Evolutionary conservation across 139 green algal species (phyloP).

Genomic region (Picochlorum sp.): DNA sequence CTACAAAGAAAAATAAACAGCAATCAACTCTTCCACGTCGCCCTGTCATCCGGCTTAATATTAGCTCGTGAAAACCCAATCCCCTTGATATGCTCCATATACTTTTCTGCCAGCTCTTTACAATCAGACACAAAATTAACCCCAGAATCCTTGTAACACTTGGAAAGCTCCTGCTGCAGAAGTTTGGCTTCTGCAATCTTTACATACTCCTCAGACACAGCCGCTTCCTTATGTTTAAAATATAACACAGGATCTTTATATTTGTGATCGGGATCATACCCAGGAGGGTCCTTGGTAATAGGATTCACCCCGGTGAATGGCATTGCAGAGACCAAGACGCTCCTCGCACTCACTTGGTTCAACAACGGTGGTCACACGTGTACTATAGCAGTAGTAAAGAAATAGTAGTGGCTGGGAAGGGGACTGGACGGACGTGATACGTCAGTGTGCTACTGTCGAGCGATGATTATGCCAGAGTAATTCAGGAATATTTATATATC

Average conservation of each 20-base stretch:
- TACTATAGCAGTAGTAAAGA: too few species aligned
- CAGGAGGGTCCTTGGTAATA: conserved; percentile 9
- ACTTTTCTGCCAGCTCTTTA: conserved; percentile 19
- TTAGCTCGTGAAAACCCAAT: conserved; percentile 28
- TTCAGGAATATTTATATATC: too few species aligned
- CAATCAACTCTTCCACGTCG: conserved; percentile 14
- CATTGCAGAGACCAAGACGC: conserved; percentile 6
- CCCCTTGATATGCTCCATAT: conserved; percentile 28
- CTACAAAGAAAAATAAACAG: neutral
- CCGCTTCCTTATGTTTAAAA: conserved; percentile 29
- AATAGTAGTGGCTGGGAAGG: too few species aligned
- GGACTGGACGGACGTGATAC: too few species aligned
- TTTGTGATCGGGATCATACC: conserved; percentile 28
- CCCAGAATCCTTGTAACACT: conserved; percentile 33
- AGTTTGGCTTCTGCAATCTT: conserved; percentile 37
- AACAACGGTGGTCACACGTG: too few species aligned
- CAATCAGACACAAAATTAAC: conserved; percentile 29
- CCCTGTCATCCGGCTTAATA: conserved; percentile 18
- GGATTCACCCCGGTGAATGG: conserved; percentile 6
- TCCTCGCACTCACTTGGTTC: too few species aligned
- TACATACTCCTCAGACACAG: conserved; percentile 21
- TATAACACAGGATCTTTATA: conserved; percentile 30
- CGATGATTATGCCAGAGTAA: too few species aligned
- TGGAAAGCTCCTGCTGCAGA: conserved; percentile 20
- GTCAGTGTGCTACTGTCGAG: too few species aligned